Conservation (phyloP, 2,329 filamentous ascomycete genomes). For the Lomentospora prolificans region DNA sequence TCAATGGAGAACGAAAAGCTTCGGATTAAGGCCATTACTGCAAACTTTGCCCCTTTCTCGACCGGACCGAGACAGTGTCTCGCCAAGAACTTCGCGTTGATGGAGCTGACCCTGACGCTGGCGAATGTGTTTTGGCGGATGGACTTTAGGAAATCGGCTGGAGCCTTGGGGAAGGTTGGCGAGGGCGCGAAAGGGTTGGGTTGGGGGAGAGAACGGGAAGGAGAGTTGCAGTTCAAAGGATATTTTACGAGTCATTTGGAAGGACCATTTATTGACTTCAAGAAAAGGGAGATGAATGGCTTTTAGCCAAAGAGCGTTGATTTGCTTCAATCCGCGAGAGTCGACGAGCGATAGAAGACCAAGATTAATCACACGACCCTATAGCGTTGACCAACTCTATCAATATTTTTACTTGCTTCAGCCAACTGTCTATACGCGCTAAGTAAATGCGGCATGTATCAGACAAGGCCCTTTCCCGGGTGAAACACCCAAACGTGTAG, state of each 20-base stretch:
- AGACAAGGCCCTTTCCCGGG: too few species aligned
- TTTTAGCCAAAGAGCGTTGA: too few species aligned
- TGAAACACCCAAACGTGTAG: too few species aligned
- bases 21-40: constrained; percentile 1
- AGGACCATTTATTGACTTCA: background rate
- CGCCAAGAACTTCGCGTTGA: constrained; percentile 7
- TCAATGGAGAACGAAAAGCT: background rate
- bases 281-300: background rate
- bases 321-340: too few species aligned
- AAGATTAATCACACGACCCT: too few species aligned
- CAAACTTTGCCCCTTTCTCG: constrained; percentile 5
- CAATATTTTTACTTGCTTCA: too few species aligned
- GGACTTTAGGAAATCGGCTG: background rate
- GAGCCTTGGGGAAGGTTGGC: background rate
- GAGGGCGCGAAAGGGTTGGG: background rate
- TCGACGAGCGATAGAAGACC: too few species aligned
- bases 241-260: constrained; percentile 3
- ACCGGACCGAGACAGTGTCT: constrained; percentile 6
- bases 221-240: constrained; percentile 3
- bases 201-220: background rate
- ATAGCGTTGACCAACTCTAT: too few species aligned
- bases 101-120: constrained; percentile 5
- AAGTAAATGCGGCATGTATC: too few species aligned
- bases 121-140: constrained; percentile 5
- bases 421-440: too few species aligned